Base-by-base conservation (phyloP, 1,139 yeast species). In the Zygosaccharomyces pseudobailii region DNA sequence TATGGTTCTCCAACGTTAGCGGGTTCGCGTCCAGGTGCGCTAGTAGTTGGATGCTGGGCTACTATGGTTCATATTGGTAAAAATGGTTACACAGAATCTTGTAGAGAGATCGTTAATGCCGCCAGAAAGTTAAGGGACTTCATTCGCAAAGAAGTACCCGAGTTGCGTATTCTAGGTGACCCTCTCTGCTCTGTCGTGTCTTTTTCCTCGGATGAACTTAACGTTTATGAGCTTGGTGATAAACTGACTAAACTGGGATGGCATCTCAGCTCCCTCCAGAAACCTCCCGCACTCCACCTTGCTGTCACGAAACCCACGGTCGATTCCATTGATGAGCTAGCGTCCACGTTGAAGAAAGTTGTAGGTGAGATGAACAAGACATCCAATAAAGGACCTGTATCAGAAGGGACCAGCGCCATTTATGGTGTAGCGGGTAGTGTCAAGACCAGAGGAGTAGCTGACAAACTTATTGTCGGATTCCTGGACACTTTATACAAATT, bases 1-100 rank as follows among this genome's bases (percentile, higher is more conserved):
- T 92, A 92, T 62, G 98, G 97, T 0, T 88, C 97, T 0, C 97
- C 97, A 2, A 92, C 97, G 0, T 71, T 92, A 45, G 97, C 97
- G 0, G 98, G 98, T 0, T 87, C 96, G 7, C 79, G 97, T 55
- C 97, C 97, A 0, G 98, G 98, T 45, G 97, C 97, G 0, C 72
- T 92, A 43, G 87, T 89, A 76, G 97, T 86, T 13, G 97, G 97
- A 0, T 90, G 97, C 65, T 92, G 97, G 97, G 95, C 96, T 0
- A 89, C 97, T 0, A 71, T 92, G 73, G 69, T 90, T 43, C 74
- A 76, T 54, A 74, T 89, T 48, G 98, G 98, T 34, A 80, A 78
- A 48, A 78, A 79, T 10, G 97, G 97, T 0, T 92, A 92, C 66
- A 71, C 69, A 6, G 63, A 81, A 51, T 76, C 82, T 3, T 84